A percentile compares a stretch with the other conserved stretches of the same genome.
phyloP scores from a whole-genome alignment of 2,329 filamentous ascomycete species.

The Dryadomyces quercivorus region DNA sequence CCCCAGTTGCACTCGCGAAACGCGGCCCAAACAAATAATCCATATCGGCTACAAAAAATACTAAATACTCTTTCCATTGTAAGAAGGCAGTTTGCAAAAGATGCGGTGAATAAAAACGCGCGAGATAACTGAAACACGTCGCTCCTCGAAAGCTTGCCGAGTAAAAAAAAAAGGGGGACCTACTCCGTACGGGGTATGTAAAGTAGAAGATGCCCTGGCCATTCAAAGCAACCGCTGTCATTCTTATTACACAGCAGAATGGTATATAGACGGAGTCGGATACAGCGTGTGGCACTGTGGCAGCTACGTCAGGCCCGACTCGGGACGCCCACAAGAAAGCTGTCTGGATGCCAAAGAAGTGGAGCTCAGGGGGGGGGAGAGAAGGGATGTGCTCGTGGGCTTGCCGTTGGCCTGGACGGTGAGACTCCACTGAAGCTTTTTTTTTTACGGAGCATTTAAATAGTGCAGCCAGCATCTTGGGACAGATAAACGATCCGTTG shows the following conservation, averaged over 20 bases:
- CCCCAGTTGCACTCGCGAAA: background rate
- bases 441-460: background rate
- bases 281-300: too few species aligned
- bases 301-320: too few species aligned
- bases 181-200: too few species aligned
- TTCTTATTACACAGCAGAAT: too few species aligned
- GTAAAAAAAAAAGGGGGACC: too few species aligned
- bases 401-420: background rate
- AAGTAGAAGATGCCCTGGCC: too few species aligned
- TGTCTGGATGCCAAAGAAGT: background rate
- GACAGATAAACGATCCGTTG: background rate
- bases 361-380: background rate
- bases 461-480: background rate
- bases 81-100: background rate
- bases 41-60: background rate
- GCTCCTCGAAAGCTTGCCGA: too few species aligned
- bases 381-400: background rate
- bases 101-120: background rate
- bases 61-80: too few species aligned
- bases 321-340: background rate
- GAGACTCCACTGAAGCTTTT: background rate
- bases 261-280: too few species aligned
- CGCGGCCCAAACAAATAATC: background rate
- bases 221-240: too few species aligned
- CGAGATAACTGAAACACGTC: too few species aligned